Percentiles rank a stretch among this genome's conserved stretches.
These are phyloP conservation scores for Penicillium nordicum DNA, from an alignment of 2,329 filamentous ascomycete species.

Conservation along the genomic window DNA sequence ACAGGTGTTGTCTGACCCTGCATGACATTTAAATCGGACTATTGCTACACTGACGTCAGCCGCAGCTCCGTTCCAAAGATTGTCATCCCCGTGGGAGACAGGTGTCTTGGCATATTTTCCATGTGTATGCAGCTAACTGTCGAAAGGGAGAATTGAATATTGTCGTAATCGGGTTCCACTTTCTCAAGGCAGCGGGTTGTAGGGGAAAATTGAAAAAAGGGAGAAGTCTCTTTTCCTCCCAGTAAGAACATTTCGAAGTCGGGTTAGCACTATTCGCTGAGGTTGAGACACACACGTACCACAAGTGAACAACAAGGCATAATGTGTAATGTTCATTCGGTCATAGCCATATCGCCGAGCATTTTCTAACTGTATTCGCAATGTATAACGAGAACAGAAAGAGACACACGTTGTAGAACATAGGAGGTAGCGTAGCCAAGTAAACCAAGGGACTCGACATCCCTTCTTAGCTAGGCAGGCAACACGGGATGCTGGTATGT, in stretches of 20 bases:
- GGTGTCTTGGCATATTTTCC: background rate
- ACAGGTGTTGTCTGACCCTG: background rate
- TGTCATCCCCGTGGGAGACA: background rate
- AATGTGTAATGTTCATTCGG: background rate
- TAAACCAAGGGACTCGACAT: background rate
- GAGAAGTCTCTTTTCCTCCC: no score
- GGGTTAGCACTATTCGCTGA: background rate
- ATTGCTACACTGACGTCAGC: constrained; percentile 4
- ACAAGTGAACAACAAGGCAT: background rate
- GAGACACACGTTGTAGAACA: background rate
- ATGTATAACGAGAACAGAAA: background rate
- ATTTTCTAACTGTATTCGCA: background rate
- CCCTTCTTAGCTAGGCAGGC: background rate
- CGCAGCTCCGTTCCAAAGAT: background rate
- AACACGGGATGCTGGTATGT: no score
- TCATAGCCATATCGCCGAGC: background rate
- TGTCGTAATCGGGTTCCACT: background rate
- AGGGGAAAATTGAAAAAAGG: no score
- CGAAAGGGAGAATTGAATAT: background rate
- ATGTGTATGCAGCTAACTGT: background rate
- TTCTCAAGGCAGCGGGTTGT: background rate
- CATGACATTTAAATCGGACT: background rate
- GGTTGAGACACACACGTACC: background rate
- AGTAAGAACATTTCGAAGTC: background rate
- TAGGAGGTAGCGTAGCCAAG: background rate